Evolutionary conservation across 768 basidiomycete genomes (phyloP).

Genomic region (Mycena venus): DNA sequence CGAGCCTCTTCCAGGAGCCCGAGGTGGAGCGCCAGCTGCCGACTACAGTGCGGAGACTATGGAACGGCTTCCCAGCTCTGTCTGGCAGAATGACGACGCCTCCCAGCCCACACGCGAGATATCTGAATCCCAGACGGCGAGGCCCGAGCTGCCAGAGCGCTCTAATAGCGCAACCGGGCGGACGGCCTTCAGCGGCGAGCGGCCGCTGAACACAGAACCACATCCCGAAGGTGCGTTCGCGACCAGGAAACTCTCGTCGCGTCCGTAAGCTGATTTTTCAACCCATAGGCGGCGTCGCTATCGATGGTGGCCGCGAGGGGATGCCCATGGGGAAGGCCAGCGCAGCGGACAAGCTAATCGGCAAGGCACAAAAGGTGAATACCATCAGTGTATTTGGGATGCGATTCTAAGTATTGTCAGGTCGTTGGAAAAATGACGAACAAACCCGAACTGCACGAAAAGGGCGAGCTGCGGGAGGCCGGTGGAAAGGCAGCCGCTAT

Average conservation of each 20-base stretch:
- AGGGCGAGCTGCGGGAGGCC: slow-evolving; percentile 67
- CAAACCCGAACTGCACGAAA: slow-evolving; percentile 67
- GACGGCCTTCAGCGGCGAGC: slow-evolving; percentile 46
- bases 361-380: slow-evolving; percentile 69
- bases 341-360: slow-evolving; percentile 66
- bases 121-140: background rate
- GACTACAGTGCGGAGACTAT: slow-evolving; percentile 58
- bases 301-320: slow-evolving; percentile 44
- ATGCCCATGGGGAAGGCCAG: slow-evolving; percentile 56
- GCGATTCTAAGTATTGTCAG: slow-evolving; percentile 41
- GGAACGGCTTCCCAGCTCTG: slow-evolving; percentile 42
- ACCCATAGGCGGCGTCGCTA: slow-evolving; percentile 48
- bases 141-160: slow-evolving; percentile 6
- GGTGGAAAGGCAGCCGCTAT: slow-evolving; percentile 63
- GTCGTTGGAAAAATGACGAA: slow-evolving; percentile 61
- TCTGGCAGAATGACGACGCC: slow-evolving; percentile 29
- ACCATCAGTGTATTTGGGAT: too few species aligned
- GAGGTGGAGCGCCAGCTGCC: slow-evolving; percentile 40
- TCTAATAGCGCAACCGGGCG: slow-evolving; percentile 6
- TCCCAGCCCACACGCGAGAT: slow-evolving; percentile 23
- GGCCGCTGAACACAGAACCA: slow-evolving; percentile 54
- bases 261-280: background rate
- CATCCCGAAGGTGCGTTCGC: slow-evolving; percentile 45
- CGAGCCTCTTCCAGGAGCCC: slow-evolving; percentile 63
- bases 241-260: too few species aligned